Conservation (phyloP, 2,329 filamentous ascomycete genomes). For the Volutella citrinella region DNA sequence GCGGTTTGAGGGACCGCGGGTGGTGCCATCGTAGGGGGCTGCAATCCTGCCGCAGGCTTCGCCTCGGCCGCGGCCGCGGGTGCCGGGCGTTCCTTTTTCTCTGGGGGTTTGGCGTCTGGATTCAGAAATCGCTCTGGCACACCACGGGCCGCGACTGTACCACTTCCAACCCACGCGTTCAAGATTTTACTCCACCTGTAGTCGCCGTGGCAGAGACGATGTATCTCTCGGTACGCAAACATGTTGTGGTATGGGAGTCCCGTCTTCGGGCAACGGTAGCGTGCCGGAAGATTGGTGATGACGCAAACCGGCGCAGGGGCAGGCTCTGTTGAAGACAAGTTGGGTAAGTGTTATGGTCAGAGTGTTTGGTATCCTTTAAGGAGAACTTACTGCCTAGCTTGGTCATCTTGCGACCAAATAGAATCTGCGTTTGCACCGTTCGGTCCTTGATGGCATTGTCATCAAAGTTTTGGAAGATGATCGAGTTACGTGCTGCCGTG, state of each 20-base stretch:
- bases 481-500: constrained; percentile 53
- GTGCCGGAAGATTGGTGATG: constrained; percentile 78
- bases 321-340: constrained; percentile 38
- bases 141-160: constrained; percentile 63
- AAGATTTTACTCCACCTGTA: constrained; percentile 80
- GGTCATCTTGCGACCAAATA: constrained; percentile 58
- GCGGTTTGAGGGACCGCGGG: too few relatives aligned
- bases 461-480: constrained; percentile 60
- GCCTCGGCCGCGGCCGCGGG: constrained; percentile 10
- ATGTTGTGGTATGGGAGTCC: constrained; percentile 77
- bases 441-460: constrained; percentile 54
- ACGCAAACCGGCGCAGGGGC: constrained; percentile 62
- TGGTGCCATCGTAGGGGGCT: too few relatives aligned
- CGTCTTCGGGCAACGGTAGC: constrained; percentile 81
- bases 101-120: constrained; percentile 29
- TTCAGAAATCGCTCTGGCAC: constrained; percentile 74
- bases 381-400: constrained; percentile 50
- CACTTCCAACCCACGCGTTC: constrained; percentile 77
- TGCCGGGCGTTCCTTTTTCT: constrained; percentile 16
- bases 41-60: constrained; percentile 14
- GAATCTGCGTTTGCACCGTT: constrained; percentile 54
- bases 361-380: not conserved
- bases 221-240: constrained; percentile 78
- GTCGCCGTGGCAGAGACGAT: constrained; percentile 67
- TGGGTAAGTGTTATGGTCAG: constrained; percentile 3